Base-by-base conservation (phyloP, 2,329 filamentous ascomycete species). In the Fusarium chaquense region DNA sequence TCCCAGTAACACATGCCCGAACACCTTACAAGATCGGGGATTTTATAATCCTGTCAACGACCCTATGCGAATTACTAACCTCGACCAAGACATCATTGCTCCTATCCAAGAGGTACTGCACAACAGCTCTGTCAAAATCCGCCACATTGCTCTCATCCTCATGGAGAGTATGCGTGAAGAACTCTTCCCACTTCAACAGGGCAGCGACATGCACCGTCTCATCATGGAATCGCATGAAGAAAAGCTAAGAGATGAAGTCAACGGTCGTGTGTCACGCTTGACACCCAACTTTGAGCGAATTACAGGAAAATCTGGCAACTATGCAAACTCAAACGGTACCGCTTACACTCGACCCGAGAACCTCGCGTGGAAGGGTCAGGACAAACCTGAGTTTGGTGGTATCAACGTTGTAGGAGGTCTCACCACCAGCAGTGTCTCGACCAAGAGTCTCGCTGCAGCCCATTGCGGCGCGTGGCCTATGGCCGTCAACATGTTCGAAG, bases 111-210 rank as follows among this genome's bases (percentile, higher is more conserved):
- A 71, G 44, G 71, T 64, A 11, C 62, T 80, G 3, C 62, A 62
- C 2, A 67, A 73, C 6, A 69, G 58, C 32, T 68, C 66, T 20
- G 72, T 82, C 16, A 77, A 78, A 41, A 82, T 84, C 49, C 81
- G 81, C 56, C 81, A 84, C 52, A 71, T 84, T n/a, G 74, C 83
- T 43, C 69, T 83, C 16, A 58, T 84, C 28, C 78, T 82, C 13
- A 76, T 84, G 35, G 82, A 84, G 64, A 83, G 81, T 54, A 82
- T 81, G 9, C 78, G 82, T 6, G 79, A 79, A 16, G 82, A 84
- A 46, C 77, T 83, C 6, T 84, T 83, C 56, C 82, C 82, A 0
- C 65, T 84, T 11, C 81, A 82, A 26, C 79, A 81, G 55, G 76
- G 76, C 2, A 81, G 78, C 22, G 70, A 79, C 20, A 79, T 83